A percentile compares a stretch with the other conserved stretches of the same genome.
Evolutionary conservation across 495 filamentous ascomycete species (phyloP).

Genomic region (Hypomontagnella submonticulosa): DNA sequence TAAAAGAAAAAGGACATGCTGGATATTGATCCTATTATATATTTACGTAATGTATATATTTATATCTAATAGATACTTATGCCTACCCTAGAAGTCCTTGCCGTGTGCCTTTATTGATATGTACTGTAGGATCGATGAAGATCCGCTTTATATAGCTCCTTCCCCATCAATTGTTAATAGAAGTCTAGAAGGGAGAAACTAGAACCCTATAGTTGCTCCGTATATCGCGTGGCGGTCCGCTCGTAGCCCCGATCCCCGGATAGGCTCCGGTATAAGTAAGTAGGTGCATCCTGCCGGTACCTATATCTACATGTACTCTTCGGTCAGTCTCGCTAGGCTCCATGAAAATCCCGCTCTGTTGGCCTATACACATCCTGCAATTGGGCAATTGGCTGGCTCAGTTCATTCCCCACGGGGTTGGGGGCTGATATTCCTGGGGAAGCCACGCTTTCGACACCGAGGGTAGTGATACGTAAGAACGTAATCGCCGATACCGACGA

Average conservation of each 20-base stretch:
- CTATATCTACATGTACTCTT: background rate
- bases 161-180: too few species aligned
- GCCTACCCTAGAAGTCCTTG: too few species aligned
- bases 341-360: background rate
- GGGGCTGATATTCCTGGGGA: conserved; percentile 34
- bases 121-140: too few species aligned
- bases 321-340: conserved; percentile 9
- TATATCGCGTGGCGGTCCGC: too few species aligned
- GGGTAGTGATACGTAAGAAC: conserved; percentile 6
- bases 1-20: conserved; percentile 4
- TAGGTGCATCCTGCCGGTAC: background rate
- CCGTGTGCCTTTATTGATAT: too few species aligned
- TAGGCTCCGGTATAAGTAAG: too few species aligned
- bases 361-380: conserved; percentile 2
- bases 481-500: conserved; percentile 24
- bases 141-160: too few species aligned
- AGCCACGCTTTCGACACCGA: conserved; percentile 27
- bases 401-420: conserved; percentile 28
- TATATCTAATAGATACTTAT: background rate
- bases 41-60: conserved; percentile 26
- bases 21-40: background rate
- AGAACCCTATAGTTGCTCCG: too few species aligned
- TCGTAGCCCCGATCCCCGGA: too few species aligned
- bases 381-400: background rate
- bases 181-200: too few species aligned